A percentile compares a stretch with the other conserved stretches of the same genome.
Conservation (phyloP, 1,284 basidiomycete species). For the Pholiota adiposa region DNA sequence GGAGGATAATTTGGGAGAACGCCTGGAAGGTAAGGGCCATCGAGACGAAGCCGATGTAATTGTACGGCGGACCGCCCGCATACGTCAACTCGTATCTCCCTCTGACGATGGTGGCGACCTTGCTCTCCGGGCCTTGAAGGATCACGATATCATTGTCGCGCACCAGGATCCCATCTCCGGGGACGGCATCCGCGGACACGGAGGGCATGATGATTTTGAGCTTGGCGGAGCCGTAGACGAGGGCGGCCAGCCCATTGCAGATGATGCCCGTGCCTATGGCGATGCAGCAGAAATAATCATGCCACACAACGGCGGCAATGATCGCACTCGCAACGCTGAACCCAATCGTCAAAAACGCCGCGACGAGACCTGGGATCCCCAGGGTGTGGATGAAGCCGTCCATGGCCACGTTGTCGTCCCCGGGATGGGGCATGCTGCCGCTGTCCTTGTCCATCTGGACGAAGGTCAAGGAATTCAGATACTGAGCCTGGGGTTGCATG, state of each 20-base stretch:
- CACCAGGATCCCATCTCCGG: constrained; percentile 16
- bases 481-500: background rate
- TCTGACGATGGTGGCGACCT: constrained; percentile 11
- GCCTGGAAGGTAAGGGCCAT: constrained; percentile 7
- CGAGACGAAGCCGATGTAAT: background rate
- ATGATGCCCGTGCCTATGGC: constrained; percentile 3
- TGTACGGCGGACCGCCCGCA: background rate
- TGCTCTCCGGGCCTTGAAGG: constrained; percentile 12
- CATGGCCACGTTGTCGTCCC: background rate
- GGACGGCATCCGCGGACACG: background rate
- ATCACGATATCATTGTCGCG: constrained; percentile 10
- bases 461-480: background rate
- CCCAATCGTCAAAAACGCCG: background rate
- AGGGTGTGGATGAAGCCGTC: background rate
- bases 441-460: background rate
- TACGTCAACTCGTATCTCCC: constrained; percentile 8
- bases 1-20: constrained; percentile 17
- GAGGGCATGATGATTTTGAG: background rate
- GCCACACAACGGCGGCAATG: background rate
- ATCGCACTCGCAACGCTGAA: background rate
- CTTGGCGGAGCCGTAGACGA: constrained; percentile 9
- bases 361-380: background rate
- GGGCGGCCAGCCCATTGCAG: constrained; percentile 6
- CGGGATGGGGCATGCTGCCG: background rate
- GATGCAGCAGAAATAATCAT: background rate